Evolutionary conservation across 2,329 filamentous ascomycete species (phyloP), one percentile per base, ranked within the genome.

Genomic region (Colletotrichum lentis): DNA sequence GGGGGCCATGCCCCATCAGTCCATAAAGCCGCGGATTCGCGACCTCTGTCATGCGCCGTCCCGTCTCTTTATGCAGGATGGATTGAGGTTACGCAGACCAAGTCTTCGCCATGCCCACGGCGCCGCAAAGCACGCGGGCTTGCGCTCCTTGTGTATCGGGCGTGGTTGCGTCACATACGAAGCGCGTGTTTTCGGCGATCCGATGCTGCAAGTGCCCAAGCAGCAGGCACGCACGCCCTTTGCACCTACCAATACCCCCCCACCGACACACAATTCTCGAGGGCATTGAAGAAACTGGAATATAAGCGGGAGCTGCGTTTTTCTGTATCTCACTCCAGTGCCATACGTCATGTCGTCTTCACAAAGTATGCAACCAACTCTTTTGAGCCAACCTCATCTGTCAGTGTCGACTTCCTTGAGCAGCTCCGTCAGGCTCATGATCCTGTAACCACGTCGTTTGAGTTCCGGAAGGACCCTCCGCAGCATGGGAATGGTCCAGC

Each of bases 401-500:
- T 63, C 67, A 27, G 66, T 65, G 44, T 77, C 74, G 43, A 73
- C 74, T 31, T 73, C 69, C 72, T 80, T 80, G 53, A 95, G 77
- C 71, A 95, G 80, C 73, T 90, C 86, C 5, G 90, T 89, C 22
- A 97, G 80, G 18, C 89, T 92, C 37, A 93, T 89, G 44, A 95
- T 83, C 64, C 81, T 82, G 77, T 92, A 97, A 0, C 92, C 93
- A 71, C 86, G 84, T 70, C 82, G 82, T 77, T 82, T 88, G 73
- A 96, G 80, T 75, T 92, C 90, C 0, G 91, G 91, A 72, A 97
- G 77, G 46, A 96, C 90, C 68, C 82, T 85, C 46, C 83, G 81
- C 78, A 97, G 76, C 92, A 97, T 96, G 0, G 91, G 90, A 55
- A 85, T 83, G 31, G 93, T 96, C 92, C 94, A 97, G n/a, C 84